Evolutionary conservation across 177 flowering plant species (phyloP), one percentile per base, ranked within the genome.

Genomic region (Vitis hybrid): DNA sequence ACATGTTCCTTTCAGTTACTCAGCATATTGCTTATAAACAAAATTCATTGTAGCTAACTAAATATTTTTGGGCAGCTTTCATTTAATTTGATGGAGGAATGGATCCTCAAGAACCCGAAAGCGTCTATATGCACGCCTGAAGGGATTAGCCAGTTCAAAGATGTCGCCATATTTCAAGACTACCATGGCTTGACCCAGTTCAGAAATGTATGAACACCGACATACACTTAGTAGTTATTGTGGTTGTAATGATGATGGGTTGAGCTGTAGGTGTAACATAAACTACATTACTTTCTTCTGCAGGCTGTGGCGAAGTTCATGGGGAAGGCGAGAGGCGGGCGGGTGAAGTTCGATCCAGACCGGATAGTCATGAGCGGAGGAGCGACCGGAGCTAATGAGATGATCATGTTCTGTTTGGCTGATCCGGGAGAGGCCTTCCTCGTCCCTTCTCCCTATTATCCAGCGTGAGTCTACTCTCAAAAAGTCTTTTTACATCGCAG

Each of bases 351-450:
- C 51, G 85, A 85, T 51, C 86, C 88, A 0, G 70, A 76, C 17
- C 78, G 88, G 6, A 67, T 83, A 11, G 86, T 85, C 6, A 85
- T 85, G 88, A 60, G 80, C 40, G 85, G 88, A 8, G 88, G 88
- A 67, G 88, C 88, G 35, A 85, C 88, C 30, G 88, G 86, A 46
- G 88, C 86, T 0, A 73, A 72, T 56, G 88, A 85, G 70, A 40
- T 66, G 2, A 13, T 83, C 62, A 75, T 74, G 61, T 85, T 85
- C n/a, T 85, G 88, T 32, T 68, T 85, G 73, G 88, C 88, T 0
- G 77, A 85, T 57, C 88, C 81, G 0, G 88, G 85, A 11, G 88
- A 85, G 64, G 86, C 83, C n/a, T 85, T 83, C 63, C 78, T 85
- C 2, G 77, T 83, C 8, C 88, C 88, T 27, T 40, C 88, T 2